Percentiles rank a stretch among this genome's conserved stretches.
Evolutionary conservation across 768 basidiomycete species (phyloP).

Genomic region (Suillus hirtellus): DNA sequence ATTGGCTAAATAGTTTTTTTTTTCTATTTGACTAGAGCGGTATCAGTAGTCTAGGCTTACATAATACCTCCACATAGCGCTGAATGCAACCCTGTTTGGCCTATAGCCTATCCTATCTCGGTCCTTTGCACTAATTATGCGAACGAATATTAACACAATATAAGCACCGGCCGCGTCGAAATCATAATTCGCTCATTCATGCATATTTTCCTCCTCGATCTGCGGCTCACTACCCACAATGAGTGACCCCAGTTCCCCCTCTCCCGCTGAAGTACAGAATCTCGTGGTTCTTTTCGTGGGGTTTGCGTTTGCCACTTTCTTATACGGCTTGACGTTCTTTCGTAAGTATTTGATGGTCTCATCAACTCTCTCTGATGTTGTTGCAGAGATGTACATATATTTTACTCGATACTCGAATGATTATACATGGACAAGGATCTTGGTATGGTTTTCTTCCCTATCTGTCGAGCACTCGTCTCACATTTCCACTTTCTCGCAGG

Average conservation of each 20-base stretch:
- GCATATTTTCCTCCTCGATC: neutral
- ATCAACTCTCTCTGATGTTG: neutral
- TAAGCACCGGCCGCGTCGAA: conserved; percentile 9
- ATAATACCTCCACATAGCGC: neutral
- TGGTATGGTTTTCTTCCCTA: conserved; percentile 18
- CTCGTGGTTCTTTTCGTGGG: conserved; percentile 28
- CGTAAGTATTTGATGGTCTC: conserved; percentile 19
- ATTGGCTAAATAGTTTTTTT: no score
- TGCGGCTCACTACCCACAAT: conserved; percentile 14
- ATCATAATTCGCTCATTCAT: neutral
- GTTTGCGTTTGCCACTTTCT: conserved; percentile 25
- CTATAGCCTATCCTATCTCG: neutral
- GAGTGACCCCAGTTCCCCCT: conserved; percentile 14
- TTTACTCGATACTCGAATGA: conserved; percentile 29
- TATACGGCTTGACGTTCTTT: conserved; percentile 37
- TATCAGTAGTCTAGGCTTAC: neutral
- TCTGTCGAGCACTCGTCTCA: neutral
- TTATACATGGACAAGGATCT: conserved; percentile 16
- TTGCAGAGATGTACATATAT: conserved; percentile 32
- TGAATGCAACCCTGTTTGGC: neutral
- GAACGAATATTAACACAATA: conserved; percentile 12
- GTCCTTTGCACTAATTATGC: neutral
- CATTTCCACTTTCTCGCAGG: conserved; percentile 15
- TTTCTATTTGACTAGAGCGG: no score
- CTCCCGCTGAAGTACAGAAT: conserved; percentile 27